A percentile compares a stretch with the other conserved stretches of the same genome.
Evolutionary conservation across 331 rosid genomes (phyloP).

Genomic region (Cucumis variabilis): DNA sequence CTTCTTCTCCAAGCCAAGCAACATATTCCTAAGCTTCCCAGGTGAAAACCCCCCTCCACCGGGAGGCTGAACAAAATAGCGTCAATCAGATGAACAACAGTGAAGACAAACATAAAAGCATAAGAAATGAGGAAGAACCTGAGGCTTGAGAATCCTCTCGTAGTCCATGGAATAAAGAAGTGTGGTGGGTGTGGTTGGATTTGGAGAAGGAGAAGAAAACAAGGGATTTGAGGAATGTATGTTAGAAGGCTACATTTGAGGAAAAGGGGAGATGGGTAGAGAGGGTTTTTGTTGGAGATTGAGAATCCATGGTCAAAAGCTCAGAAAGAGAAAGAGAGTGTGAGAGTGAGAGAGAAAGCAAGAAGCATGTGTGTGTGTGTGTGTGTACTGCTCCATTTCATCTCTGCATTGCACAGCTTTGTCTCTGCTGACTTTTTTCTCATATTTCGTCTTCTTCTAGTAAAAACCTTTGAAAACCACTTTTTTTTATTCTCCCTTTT

Average conservation of each 20-base stretch:
- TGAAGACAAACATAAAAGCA: not conserved
- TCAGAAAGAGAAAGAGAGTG: not conserved
- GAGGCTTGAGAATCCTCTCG: slow-evolving; percentile 95
- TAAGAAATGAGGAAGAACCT: slow-evolving; percentile 51
- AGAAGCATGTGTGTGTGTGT: not conserved
- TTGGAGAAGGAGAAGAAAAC: not conserved
- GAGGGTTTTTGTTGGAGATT: not conserved
- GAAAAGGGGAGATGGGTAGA: not conserved
- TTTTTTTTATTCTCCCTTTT: not conserved
- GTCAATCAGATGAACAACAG: slow-evolving; percentile 11
- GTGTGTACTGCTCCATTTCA: slow-evolving; percentile 26
- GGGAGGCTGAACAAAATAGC: slow-evolving; percentile 47
- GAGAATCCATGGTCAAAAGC: slow-evolving; percentile 7
- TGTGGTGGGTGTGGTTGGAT: not conserved
- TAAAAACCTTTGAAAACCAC: not conserved
- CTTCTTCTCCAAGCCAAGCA: slow-evolving; percentile 88
- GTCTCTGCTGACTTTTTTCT: not conserved
- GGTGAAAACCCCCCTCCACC: slow-evolving; percentile 88
- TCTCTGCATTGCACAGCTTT: slow-evolving; percentile 11
- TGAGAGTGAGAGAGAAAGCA: not conserved
- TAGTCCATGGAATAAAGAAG: slow-evolving; percentile 67
- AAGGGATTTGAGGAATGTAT: not conserved
- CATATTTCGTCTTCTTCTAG: slow-evolving; percentile 11
- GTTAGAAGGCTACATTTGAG: not conserved
- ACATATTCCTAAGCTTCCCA: slow-evolving; percentile 81